Evolutionary conservation across 345 rosid genomes (phyloP).

Genomic region (Toxicodendron radicans): DNA sequence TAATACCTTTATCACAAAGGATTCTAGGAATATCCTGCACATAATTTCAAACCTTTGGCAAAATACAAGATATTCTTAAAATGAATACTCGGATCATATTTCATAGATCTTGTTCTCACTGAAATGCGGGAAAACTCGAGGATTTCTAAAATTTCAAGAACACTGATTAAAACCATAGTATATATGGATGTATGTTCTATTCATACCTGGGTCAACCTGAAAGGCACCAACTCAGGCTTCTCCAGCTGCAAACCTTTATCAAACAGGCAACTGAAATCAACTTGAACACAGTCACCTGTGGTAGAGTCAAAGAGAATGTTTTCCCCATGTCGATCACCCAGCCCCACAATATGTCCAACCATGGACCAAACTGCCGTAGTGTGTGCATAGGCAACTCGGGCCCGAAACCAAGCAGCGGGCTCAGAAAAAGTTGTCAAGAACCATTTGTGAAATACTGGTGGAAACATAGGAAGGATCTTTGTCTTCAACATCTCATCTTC

Average conservation of each 20-base stretch:
- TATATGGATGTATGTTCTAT: neutral
- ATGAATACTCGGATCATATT: neutral
- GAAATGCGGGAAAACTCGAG: neutral
- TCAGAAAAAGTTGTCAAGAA: slow-evolving; percentile 93
- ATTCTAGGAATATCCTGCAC: neutral
- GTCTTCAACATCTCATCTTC: slow-evolving; percentile 90
- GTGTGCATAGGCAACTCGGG: slow-evolving; percentile 94
- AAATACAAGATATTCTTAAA: neutral
- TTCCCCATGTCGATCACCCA: slow-evolving; percentile 97
- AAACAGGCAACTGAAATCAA: slow-evolving; percentile 96
- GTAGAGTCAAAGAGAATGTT: slow-evolving; percentile 98
- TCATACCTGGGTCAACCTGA: slow-evolving; percentile 92
- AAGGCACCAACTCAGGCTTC: slow-evolving; percentile 98
- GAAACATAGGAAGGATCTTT: slow-evolving; percentile 93
- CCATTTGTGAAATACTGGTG: slow-evolving; percentile 96
- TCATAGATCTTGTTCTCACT: neutral
- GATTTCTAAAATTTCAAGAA: neutral
- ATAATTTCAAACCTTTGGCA: neutral
- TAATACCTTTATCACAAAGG: neutral
- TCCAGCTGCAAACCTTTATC: slow-evolving; percentile 95
- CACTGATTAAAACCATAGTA: neutral
- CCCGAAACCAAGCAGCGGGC: slow-evolving; percentile 99
- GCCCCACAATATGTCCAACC: slow-evolving; percentile 99
- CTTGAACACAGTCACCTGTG: slow-evolving; percentile 98
- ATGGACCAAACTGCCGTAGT: slow-evolving; percentile 99